Percentiles rank a stretch among this genome's conserved stretches.
Conservation (phyloP, 2,329 filamentous ascomycete species). For the Leptodontidium sp. region DNA sequence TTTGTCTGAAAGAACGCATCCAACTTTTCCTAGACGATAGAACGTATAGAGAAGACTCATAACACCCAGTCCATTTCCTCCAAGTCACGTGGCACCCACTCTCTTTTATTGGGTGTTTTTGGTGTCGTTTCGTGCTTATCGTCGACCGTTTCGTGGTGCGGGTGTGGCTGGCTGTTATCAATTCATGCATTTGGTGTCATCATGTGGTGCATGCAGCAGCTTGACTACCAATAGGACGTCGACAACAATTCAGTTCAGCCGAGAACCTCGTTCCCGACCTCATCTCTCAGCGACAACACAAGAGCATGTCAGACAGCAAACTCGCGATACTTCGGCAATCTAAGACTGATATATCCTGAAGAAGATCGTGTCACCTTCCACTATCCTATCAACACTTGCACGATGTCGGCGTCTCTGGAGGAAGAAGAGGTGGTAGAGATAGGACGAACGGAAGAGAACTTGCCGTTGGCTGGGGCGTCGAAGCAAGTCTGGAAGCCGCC, state of each 20-base stretch:
- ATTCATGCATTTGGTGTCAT: constrained; percentile 15
- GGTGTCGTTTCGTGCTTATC: not conserved
- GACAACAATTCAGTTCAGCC: constrained; percentile 4
- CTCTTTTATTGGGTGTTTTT: not conserved
- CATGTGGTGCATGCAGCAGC: not conserved
- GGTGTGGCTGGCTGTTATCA: constrained; percentile 11
- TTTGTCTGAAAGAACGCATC: not conserved
- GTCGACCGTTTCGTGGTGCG: no score
- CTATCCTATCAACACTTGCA: not conserved
- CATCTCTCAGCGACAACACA: not conserved
- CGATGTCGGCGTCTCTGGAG: not conserved
- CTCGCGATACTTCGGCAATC: not conserved
- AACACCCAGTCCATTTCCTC: not conserved
- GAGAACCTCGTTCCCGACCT: constrained; percentile 4
- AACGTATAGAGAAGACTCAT: not conserved
- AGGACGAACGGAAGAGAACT: not conserved
- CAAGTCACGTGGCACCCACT: not conserved
- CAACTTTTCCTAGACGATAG: not conserved
- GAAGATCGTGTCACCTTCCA: not conserved
- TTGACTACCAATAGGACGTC: constrained; percentile 8
- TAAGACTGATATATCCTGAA: not conserved
- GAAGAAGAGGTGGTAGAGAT: constrained; percentile 13
- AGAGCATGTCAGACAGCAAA: not conserved
- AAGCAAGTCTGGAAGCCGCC: constrained; percentile 16
- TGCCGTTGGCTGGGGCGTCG: not conserved